Evolutionary conservation across 2,329 filamentous ascomycete species (phyloP).

Genomic region (Aspergillus sp.): DNA sequence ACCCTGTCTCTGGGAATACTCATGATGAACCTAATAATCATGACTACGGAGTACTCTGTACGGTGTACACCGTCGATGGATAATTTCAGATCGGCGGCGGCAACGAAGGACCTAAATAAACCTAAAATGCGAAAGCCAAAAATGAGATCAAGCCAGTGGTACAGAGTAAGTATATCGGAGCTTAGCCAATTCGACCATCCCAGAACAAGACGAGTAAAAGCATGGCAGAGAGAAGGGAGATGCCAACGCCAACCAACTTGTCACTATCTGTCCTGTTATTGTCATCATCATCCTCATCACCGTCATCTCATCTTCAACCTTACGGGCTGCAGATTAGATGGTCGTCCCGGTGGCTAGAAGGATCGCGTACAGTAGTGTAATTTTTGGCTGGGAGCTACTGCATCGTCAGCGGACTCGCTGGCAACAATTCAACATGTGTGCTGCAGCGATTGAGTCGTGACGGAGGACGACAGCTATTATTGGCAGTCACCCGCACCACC

Average conservation of each 20-base stretch:
- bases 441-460: conserved; percentile 18
- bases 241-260: neutral
- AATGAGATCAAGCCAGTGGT: neutral
- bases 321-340: neutral
- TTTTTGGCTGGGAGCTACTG: conserved; percentile 20
- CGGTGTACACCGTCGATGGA: neutral
- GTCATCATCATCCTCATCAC: neutral
- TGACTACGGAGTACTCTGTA: too few species aligned
- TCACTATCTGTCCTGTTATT: neutral
- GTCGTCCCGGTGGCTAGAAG: neutral
- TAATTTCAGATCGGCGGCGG: neutral
- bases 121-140: neutral
- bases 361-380: conserved; percentile 10
- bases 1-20: neutral
- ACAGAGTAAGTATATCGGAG: too few species aligned
- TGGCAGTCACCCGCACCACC: conserved; percentile 1
- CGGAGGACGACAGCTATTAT: conserved; percentile 7
- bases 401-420: conserved; percentile 22
- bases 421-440: conserved; percentile 22
- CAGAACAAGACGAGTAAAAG: too few species aligned
- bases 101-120: neutral
- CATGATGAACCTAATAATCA: too few species aligned
- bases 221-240: neutral
- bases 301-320: neutral
- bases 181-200: too few species aligned